Percentiles rank a stretch among this genome's conserved stretches.
Conservation (phyloP, 2,329 filamentous ascomycete genomes). For the Scortechinia acanthostroma region DNA sequence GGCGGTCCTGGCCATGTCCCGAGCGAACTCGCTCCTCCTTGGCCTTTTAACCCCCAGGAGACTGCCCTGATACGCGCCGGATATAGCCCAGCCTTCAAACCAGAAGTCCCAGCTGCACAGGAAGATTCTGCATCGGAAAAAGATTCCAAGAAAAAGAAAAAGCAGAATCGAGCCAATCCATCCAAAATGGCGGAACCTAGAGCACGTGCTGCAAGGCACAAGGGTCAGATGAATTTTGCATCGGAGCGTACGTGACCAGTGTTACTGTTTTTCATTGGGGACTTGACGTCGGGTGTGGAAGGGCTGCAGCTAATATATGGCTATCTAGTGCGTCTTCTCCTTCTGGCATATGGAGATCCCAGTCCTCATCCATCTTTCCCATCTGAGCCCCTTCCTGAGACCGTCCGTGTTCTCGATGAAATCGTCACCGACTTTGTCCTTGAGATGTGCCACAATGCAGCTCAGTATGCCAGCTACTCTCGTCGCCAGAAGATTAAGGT, state of each 20-base stretch:
- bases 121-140: too few species aligned
- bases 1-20: background rate
- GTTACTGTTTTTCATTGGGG: too few species aligned
- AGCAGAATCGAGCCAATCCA: too few species aligned
- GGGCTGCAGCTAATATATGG: too few species aligned
- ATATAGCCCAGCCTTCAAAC: too few species aligned
- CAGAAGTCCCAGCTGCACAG: too few species aligned
- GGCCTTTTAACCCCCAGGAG: too few species aligned
- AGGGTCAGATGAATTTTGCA: background rate
- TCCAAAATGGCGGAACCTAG: background rate
- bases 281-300: too few species aligned
- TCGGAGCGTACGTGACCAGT: background rate
- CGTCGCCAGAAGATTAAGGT: slow-evolving; percentile 95
- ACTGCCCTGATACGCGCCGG: too few species aligned
- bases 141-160: too few species aligned
- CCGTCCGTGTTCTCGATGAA: slow-evolving; percentile 82
- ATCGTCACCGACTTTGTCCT: slow-evolving; percentile 96
- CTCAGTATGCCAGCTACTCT: slow-evolving; percentile 75
- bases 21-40: background rate
- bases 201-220: background rate
- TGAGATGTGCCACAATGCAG: slow-evolving; percentile 84
- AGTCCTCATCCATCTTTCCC: background rate
- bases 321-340: background rate
- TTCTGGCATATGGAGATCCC: background rate
- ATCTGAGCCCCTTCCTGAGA: slow-evolving; percentile 68